These are phyloP conservation scores for Alternaria triticina DNA, from an alignment of 2,329 filamentous ascomycete genomes.

Conservation along the genomic window DNA sequence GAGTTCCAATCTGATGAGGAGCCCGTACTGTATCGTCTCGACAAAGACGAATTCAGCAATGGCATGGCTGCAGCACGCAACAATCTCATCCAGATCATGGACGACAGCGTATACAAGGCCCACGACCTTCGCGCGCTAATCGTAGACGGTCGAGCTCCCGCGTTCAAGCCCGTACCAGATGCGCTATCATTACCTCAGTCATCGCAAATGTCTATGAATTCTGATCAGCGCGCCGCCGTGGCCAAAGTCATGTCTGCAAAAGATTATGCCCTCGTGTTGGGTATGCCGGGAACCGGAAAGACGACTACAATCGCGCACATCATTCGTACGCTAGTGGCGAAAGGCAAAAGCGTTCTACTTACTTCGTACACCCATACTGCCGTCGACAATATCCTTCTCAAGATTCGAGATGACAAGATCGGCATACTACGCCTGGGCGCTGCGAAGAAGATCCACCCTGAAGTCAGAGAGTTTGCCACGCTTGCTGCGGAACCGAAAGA, in stretches of 20 bases:
- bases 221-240: conserved; percentile 85
- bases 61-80: conserved; percentile 95
- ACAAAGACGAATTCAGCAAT: conserved; percentile 98
- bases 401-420: conserved; percentile 80
- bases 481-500: conserved; percentile 76
- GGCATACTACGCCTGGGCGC: conserved; percentile 86
- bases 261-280: conserved; percentile 95
- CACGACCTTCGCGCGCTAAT: conserved; percentile 78
- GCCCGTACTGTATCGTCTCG: conserved; percentile 78
- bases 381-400: conserved; percentile 96
- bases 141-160: conserved; percentile 75
- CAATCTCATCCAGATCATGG: conserved; percentile 92
- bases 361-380: conserved; percentile 98
- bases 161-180: conserved; percentile 71
- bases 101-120: conserved; percentile 73
- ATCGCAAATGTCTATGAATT: conserved; percentile 73
- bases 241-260: conserved; percentile 94
- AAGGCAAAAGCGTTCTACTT: conserved; percentile 89
- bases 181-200: conserved; percentile 63
- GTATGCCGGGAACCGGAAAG: conserved; percentile 98
- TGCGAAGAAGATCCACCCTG: conserved; percentile 82
- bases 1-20: conserved; percentile 54
- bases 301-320: conserved; percentile 98
- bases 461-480: conserved; percentile 84
- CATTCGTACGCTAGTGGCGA: conserved; percentile 84